Conservation (phyloP, 164 flowering plant genomes). For the Liquidambar formosana region DNA sequence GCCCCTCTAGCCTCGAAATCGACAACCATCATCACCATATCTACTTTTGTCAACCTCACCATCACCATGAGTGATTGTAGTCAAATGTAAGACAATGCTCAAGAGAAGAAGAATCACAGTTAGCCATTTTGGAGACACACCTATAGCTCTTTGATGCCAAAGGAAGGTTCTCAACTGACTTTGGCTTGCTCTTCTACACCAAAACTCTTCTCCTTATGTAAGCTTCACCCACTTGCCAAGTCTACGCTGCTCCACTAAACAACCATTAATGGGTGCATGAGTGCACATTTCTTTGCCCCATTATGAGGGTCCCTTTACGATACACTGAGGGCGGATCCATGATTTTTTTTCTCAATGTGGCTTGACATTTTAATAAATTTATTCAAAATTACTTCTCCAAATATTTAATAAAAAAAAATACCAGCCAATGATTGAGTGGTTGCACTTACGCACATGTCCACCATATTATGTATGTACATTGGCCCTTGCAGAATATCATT, state of each 20-base stretch:
- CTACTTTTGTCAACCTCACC: conserved; percentile 23
- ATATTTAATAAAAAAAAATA: too few relatives aligned
- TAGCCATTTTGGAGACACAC: conserved; percentile 26
- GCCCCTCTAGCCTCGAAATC: conserved; percentile 13
- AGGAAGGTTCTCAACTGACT: neutral
- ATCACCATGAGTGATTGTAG: conserved; percentile 30
- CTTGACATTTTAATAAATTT: too few relatives aligned
- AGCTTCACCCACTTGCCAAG: conserved; percentile 13
- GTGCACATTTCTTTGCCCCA: conserved; percentile 26
- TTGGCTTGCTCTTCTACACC: conserved; percentile 4
- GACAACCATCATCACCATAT: conserved; percentile 21
- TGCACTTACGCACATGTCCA: too few relatives aligned
- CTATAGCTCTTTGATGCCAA: conserved; percentile 13
- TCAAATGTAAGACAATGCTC: conserved; percentile 30
- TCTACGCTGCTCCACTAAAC: neutral
- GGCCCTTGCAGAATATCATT: too few relatives aligned
- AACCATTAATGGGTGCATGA: conserved; percentile 11
- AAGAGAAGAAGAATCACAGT: conserved; percentile 23
- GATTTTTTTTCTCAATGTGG: too few relatives aligned
- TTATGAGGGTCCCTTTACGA: too few relatives aligned
- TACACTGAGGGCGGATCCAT: too few relatives aligned
- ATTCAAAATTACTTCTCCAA: too few relatives aligned
- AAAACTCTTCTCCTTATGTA: conserved; percentile 11
- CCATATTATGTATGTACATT: too few relatives aligned
- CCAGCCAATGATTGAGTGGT: too few relatives aligned